A percentile compares a stretch with the other conserved stretches of the same genome.
phyloP scores from a whole-genome alignment of 768 basidiomycete genomes.

The Sutorius australiensis region DNA sequence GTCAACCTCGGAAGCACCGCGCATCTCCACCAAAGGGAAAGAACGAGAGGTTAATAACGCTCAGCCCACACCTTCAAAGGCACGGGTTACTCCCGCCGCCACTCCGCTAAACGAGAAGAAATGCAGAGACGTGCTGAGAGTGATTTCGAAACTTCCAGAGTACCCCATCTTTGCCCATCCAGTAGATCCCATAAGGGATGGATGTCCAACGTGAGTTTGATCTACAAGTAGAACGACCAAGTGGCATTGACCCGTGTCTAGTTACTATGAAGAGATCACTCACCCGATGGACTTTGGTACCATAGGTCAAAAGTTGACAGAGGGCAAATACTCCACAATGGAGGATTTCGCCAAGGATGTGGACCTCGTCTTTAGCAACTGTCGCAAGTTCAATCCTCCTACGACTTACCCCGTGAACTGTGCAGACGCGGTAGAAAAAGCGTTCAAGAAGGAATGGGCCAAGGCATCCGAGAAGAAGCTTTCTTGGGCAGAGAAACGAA shows the following conservation, averaged over 20 bases:
- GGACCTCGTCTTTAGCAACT: slow-evolving; percentile 83
- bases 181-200: slow-evolving; percentile 79
- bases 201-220: slow-evolving; percentile 80
- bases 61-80: slow-evolving; percentile 36
- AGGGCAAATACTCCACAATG: slow-evolving; percentile 71
- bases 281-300: slow-evolving; percentile 94
- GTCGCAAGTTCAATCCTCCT: slow-evolving; percentile 87
- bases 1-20: slow-evolving; percentile 28
- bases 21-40: slow-evolving; percentile 64
- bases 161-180: slow-evolving; percentile 72
- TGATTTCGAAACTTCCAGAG: slow-evolving; percentile 58
- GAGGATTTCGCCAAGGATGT: slow-evolving; percentile 78
- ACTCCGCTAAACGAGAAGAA: slow-evolving; percentile 79
- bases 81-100: slow-evolving; percentile 35
- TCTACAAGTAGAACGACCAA: background rate
- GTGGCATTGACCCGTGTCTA: slow-evolving; percentile 29
- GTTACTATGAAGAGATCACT: slow-evolving; percentile 88
- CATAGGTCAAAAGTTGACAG: slow-evolving; percentile 62
- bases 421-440: slow-evolving; percentile 69
- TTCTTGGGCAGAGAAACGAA: slow-evolving; percentile 74
- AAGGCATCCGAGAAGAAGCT: slow-evolving; percentile 72
- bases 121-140: slow-evolving; percentile 67
- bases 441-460: slow-evolving; percentile 83
- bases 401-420: slow-evolving; percentile 69
- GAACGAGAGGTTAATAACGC: slow-evolving; percentile 52